Evolutionary conservation across 1,284 basidiomycete species (phyloP), one percentile per base, ranked within the genome.

Genomic region (Sporisorium exsertum): DNA sequence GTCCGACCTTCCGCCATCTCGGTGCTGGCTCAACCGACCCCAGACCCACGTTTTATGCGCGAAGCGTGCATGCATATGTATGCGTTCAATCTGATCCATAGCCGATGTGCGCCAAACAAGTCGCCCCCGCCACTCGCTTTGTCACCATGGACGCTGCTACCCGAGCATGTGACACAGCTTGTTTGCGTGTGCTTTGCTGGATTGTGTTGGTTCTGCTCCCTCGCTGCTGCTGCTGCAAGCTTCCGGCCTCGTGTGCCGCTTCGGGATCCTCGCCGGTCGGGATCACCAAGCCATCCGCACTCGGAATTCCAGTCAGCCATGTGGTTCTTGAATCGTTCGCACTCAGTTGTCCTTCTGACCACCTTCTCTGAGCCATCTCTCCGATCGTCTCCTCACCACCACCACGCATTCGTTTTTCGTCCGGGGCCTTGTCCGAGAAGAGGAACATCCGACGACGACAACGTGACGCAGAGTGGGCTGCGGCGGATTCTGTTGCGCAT

Each of bases 211-310:
- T n/a, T n/a, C n/a, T n/a, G n/a, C n/a, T n/a, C n/a, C n/a, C n/a
- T n/a, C n/a, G 33, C 33, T 33, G 52, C 37, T 60, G 60, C 52
- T 58, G 55, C 33, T 50, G 45, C 47, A 55, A 42, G 45, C 26
- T 27, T 24, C n/a, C 47, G 18, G 46, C 42, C 57, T 54, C 46
- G 26, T 55, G 58, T 51, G 58, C 58, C 55, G 50, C 45, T 72
- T 72, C 63, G 69, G 69, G 59, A 72, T 58, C 50, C 40, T 29
- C 47, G 47, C 63, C 59, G 69, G 62, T 42, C 59, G 58, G 62
- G n/a, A 45, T 52, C 45, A 12, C 24, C 20, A 18, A 35, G 29
- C 42, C 40, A 22, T 53, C 55, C 43, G 32, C 43, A 33, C 2
- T n/a, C 35, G 50, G 6, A 29, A 20, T 13, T 0, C 13, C n/a